Percentiles rank a stretch among this genome's conserved stretches.
Evolutionary conservation across 148 eudicot species (phyloP).

Genomic region (Simmondsia chinensis): DNA sequence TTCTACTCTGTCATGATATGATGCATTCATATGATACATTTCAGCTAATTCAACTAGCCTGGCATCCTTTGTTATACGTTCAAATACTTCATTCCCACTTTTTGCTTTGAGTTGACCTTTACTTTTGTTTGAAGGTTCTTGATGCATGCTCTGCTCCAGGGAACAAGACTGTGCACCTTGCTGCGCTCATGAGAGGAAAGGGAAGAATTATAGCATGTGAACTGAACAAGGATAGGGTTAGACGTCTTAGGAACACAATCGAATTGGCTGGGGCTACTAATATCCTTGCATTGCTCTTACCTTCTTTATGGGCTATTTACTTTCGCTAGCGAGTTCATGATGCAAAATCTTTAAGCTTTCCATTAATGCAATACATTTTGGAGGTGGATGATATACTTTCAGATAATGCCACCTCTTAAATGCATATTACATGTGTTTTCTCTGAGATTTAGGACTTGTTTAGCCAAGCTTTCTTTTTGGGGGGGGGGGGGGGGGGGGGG

Average conservation of each 20-base stretch:
- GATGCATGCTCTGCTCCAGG: conserved; percentile 99
- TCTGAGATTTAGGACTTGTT: no score
- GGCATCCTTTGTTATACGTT: not conserved
- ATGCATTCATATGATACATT: no score
- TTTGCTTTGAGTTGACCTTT: conserved; percentile 1
- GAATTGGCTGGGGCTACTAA: conserved; percentile 78
- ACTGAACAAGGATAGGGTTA: conserved; percentile 59
- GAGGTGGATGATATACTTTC: no score
- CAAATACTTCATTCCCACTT: not conserved
- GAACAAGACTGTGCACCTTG: conserved; percentile 91
- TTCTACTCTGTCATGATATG: no score
- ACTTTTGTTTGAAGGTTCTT: conserved; percentile 63
- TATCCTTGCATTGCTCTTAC: conserved; percentile 47
- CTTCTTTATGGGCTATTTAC: conserved; percentile 1
- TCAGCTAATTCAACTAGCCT: no score
- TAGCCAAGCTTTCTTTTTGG: no score
- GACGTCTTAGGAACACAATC: conserved; percentile 53
- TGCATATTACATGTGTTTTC: no score
- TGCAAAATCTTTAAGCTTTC: no score
- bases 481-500: no score
- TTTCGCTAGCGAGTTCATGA: no score
- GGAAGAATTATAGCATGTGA: conserved; percentile 92
- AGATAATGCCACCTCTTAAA: no score
- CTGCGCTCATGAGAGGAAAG: conserved; percentile 79
- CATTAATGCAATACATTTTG: no score